phyloP scores from a whole-genome alignment of 257 asterid species.

The Penstemon eatonii region DNA sequence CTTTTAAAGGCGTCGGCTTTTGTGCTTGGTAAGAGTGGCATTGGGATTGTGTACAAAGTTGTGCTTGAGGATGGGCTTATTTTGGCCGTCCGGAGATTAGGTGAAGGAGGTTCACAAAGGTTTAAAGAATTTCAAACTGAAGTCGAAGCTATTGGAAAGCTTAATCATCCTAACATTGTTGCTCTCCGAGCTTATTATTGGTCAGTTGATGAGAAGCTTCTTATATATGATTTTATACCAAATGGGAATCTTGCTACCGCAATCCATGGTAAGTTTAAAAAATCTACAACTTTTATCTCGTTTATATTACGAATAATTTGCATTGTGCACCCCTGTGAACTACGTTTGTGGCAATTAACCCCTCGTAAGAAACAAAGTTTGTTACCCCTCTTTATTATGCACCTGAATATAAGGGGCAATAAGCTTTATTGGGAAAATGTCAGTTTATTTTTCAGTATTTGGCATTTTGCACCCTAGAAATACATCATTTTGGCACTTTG shows the following conservation, averaged over 20 bases:
- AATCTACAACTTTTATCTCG: neutral
- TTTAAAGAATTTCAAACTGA: slow-evolving; percentile 83
- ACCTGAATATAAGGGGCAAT: too few relatives aligned
- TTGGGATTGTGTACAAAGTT: slow-evolving; percentile 87
- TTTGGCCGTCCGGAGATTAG: slow-evolving; percentile 83
- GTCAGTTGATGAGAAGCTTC: slow-evolving; percentile 91
- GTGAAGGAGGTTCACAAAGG: slow-evolving; percentile 93
- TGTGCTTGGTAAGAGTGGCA: slow-evolving; percentile 86
- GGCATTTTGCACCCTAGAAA: too few relatives aligned
- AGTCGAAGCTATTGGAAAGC: slow-evolving; percentile 91
- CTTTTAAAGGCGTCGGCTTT: slow-evolving; percentile 93
- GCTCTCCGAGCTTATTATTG: slow-evolving; percentile 88
- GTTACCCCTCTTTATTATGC: too few relatives aligned
- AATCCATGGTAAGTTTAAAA: slow-evolving; percentile 62
- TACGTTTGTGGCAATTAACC: too few relatives aligned
- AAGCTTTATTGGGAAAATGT: neutral
- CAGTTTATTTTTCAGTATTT: neutral
- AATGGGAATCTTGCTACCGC: slow-evolving; percentile 84
- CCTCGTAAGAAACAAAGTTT: too few relatives aligned
- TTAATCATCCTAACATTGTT: slow-evolving; percentile 72
- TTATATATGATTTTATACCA: slow-evolving; percentile 71
- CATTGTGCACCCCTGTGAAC: too few relatives aligned
- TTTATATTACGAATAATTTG: neutral
- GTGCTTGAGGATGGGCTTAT: slow-evolving; percentile 82
- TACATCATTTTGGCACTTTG: too few relatives aligned